Base-by-base conservation (phyloP, 2,329 filamentous ascomycete genomes). In the Fusarium austroafricanum region DNA sequence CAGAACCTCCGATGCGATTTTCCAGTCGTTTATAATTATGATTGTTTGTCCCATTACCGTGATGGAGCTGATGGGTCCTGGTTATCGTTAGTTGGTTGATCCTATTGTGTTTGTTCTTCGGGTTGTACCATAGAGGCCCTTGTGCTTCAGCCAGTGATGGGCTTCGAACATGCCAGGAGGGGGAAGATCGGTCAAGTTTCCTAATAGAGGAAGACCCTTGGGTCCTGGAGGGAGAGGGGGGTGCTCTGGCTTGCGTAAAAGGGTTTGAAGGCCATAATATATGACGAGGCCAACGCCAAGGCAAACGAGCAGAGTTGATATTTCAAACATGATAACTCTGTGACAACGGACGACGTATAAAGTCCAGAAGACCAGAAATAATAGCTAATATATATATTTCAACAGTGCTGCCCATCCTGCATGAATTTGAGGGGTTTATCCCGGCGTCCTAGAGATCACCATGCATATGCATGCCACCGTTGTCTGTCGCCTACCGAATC, bases 21-120 rank as follows among this genome's bases (percentile, higher is more conserved):
- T 60, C 4, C 66, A 47, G 42, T 80, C 80, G 55, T 82, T 80
- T 9, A 84, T 63, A 17, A 84, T 72, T 11, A 84, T 67, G 6
- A 83, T 72, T 0, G 80, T 80, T 39, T 79, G 75, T 0, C 82
- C 81, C 28, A 82, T 60, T 2, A 80, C 74, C 0, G 75, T 81
- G 17, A 82, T 49, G 12, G 79, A 76, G 40, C 73, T 75, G 2
- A 75, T 68, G 3, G 76, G 83, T 90, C 92, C 79, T 63, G 6
- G 4, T 37, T 1, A 14, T 17, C 5, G 6, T 14, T 5, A 29
- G 17, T 38, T 28, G 31, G n/a, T 12, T 35, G 15, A 10, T n/a
- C 7, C 4, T 35, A 7, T 35, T 6, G 10, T 35, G 2, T 20
- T 40, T n/a, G 5, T 3, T 29, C 2, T 33, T 35, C 9, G 17